Evolutionary conservation across 2,329 filamentous ascomycete genomes (phyloP), one percentile per base, ranked within the genome.

Genomic region (Aspergillus intermedius): DNA sequence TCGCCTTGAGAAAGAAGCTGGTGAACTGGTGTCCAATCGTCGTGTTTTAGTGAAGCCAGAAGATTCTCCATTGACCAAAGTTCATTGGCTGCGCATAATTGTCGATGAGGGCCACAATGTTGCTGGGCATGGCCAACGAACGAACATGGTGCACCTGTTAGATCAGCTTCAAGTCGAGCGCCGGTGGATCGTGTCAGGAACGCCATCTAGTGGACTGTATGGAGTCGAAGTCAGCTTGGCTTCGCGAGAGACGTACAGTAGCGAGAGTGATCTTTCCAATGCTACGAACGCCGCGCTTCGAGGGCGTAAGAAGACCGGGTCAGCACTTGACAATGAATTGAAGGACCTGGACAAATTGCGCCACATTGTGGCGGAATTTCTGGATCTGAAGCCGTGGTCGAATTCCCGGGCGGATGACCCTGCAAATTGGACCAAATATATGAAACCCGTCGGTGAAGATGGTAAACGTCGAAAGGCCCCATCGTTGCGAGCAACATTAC

Each of bases 51-150:
- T 59, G 6, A 55, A 62, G 1, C 64, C 71, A 53, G 78, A 82
- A 28, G 64, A 77, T 8, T 87, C 82, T 1, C 80, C 86, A 0
- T 68, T 96, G 15, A 81, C 82, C 35, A 69, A 80, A 6, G 68
- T 96, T 3, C 89, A 88, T 57, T 95, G 91, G 78, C 84, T 95
- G 59, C 79, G 91, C 1, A 84, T 94, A 42, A 91, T 97, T 42
- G 86, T 95, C 15, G 91, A 97, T 55, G 91, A 96, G 74, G 91
- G 91, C 0, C 90, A 96, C 64, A 86, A 80, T 50, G 83, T 95
- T 50, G 88, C 88, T 0, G 85, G 87, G 34, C 80, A 79, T 5
- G 72, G 73, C 8, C 74, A 73, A 45, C 81, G 76, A 56, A 88
- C 82, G 1, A 78, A 74, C 42, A 78, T 81, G 28, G 74, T 79